phyloP scores from a whole-genome alignment of 2,329 filamentous ascomycete genomes.

The Diplodia scrobiculata region DNA sequence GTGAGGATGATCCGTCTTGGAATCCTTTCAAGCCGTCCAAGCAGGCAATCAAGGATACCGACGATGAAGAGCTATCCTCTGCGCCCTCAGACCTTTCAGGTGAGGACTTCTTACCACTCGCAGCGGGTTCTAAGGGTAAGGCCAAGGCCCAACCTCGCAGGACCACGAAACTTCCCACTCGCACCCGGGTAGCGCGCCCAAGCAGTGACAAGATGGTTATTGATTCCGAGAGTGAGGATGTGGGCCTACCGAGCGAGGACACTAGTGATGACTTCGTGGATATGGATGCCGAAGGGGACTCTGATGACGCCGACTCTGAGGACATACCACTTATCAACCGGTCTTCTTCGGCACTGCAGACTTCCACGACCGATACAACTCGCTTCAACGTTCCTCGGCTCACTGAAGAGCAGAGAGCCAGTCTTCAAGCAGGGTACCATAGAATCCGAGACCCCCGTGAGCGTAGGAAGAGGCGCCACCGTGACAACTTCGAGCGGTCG shows the following conservation, averaged over 20 bases:
- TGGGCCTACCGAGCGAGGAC: background rate
- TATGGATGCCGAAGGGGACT: constrained; percentile 8
- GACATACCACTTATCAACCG: constrained; percentile 2
- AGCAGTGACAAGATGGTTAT: background rate
- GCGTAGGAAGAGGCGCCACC: constrained; percentile 37
- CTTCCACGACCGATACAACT: background rate
- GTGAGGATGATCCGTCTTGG: constrained; percentile 38
- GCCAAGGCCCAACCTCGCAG: constrained; percentile 21
- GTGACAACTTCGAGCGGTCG: constrained; percentile 68
- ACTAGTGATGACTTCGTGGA: constrained; percentile 27
- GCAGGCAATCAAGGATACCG: constrained; percentile 30
- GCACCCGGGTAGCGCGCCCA: constrained; percentile 27
- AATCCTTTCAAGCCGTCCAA: constrained; percentile 30
- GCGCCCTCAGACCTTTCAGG: constrained; percentile 11
- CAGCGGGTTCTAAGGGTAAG: constrained; percentile 19
- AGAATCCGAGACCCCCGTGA: background rate
- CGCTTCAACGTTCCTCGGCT: background rate
- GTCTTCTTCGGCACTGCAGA: background rate
- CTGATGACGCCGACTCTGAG: constrained; percentile 8
- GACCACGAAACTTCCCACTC: constrained; percentile 1
- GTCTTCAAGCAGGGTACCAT: background rate
- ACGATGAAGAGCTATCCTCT: constrained; percentile 18
- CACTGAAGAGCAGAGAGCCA: background rate
- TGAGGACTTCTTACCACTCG: constrained; percentile 23
- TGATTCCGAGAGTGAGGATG: constrained; percentile 29